Conservation (phyloP, 1,284 basidiomycete genomes). For the Apiotrichum akiyoshidainum region DNA sequence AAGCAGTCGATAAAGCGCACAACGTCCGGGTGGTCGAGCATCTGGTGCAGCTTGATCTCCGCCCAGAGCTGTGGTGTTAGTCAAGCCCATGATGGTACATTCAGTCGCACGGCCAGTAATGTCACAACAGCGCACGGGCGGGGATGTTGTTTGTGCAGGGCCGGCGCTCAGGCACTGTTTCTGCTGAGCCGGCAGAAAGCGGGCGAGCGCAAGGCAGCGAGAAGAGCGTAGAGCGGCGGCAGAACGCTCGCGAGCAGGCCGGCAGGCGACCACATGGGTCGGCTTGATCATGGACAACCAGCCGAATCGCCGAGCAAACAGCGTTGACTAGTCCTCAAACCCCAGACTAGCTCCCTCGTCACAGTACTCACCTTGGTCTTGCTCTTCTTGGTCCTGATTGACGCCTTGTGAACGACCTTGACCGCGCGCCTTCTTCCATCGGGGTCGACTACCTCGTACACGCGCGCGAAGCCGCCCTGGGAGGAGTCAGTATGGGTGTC, state of each 20-base stretch:
- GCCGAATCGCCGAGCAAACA: too few species aligned
- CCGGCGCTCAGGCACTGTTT: too few species aligned
- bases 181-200: too few species aligned
- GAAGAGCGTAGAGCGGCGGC: too few species aligned
- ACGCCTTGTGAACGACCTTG: constrained; percentile 79
- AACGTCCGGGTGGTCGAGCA: constrained; percentile 87
- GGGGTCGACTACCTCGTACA: constrained; percentile 78
- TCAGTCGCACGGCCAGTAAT: not conserved
- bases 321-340: not conserved
- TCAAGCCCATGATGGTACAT: not conserved
- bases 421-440: constrained; percentile 68
- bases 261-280: too few species aligned
- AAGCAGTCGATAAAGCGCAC: constrained; percentile 92
- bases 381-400: constrained; percentile 82
- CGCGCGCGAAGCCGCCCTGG: constrained; percentile 84
- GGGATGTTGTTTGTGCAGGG: not conserved
- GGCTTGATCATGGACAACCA: too few species aligned
- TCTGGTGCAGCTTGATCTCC: constrained; percentile 96
- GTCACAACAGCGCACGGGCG: not conserved
- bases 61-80: constrained; percentile 70
- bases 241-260: too few species aligned
- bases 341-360: too few species aligned
- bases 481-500: not conserved
- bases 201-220: too few species aligned
- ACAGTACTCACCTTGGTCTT: constrained; percentile 71